Base-by-base conservation (phyloP, 768 basidiomycete species). In the Rhizopogon roseolus region DNA sequence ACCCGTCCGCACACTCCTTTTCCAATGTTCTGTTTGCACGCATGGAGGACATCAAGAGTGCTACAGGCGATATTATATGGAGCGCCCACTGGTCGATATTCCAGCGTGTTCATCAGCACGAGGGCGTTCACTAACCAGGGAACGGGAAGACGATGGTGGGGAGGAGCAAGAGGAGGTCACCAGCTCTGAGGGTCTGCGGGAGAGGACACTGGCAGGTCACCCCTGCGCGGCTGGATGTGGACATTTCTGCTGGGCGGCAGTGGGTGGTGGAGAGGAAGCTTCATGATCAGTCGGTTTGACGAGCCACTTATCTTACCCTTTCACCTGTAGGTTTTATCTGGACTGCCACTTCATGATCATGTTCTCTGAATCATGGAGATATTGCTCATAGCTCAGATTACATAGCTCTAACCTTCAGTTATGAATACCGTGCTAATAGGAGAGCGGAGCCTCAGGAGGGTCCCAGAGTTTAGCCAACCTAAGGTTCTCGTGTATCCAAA, bases 41-140 rank as follows among this genome's bases (percentile, higher is more conserved):
- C 91, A 93, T 57, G 91, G 91, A 0, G 90, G 90, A 0, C 91
- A 93, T 59, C 85, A 86, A 59, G 76, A 78, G 17, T 93, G 91
- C 68, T 91, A 90, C 60, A 77, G 81, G 38, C 72, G 75, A 29
- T 90, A 84, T 62, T 88, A 90, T 61, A 70, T 78, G 58, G 73
- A 76, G 38, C 79, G 77, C 19, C 82, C 84, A 1, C 77, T 83
- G 77, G 66, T 79, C 10, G 75, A 77, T 28, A 65, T 86, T 19
- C 44, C 54, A 4, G 34, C 52, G 14, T 49, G 59, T 19, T 39
- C 29, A 19, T 28, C 46, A 6, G 11, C 49, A 17, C 63, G 67
- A 9, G 67, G 67, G n/a, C 58, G 69, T 41, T 59, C 54, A 17
- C 17, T 61, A 25, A 50, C 54, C 56, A 61, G 64, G 52, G 60